Percentiles rank a stretch among this genome's conserved stretches.
phyloP scores from a whole-genome alignment of 2,329 filamentous ascomycete species.

The Arthrobotrys pseudoclavata region DNA sequence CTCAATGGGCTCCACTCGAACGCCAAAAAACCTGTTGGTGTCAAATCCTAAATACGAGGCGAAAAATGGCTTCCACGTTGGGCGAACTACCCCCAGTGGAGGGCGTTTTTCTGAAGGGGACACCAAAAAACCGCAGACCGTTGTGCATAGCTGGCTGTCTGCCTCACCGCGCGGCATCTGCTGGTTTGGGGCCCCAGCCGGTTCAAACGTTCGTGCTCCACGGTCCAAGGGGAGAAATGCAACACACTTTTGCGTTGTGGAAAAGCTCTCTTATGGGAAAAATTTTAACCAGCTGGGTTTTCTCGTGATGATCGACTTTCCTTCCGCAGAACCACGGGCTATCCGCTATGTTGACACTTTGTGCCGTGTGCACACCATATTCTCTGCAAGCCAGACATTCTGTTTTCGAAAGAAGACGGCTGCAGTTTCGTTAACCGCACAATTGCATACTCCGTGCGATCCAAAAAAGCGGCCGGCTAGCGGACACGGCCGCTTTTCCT shows the following conservation, averaged over 20 bases:
- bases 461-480: conserved; percentile 39
- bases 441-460: background rate
- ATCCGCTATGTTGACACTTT: conserved; percentile 47
- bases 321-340: conserved; percentile 35
- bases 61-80: conserved; percentile 38
- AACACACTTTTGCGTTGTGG: conserved; percentile 57
- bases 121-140: conserved; percentile 43
- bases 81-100: conserved; percentile 11
- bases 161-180: conserved; percentile 29
- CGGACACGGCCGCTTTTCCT: conserved; percentile 48
- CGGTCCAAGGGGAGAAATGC: conserved; percentile 42
- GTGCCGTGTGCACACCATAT: conserved; percentile 33
- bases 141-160: conserved; percentile 15
- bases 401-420: conserved; percentile 16
- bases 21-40: conserved; percentile 25
- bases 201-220: conserved; percentile 8
- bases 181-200: background rate
- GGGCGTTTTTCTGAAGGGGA: conserved; percentile 30
- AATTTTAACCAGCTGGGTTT: background rate
- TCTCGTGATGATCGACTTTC: conserved; percentile 22
- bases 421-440: conserved; percentile 55
- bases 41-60: conserved; percentile 45
- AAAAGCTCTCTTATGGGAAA: background rate
- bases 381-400: conserved; percentile 27
- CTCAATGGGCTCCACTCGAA: conserved; percentile 11